Conservation (phyloP, 139 green algal genomes). For the Closterium sp. region DNA sequence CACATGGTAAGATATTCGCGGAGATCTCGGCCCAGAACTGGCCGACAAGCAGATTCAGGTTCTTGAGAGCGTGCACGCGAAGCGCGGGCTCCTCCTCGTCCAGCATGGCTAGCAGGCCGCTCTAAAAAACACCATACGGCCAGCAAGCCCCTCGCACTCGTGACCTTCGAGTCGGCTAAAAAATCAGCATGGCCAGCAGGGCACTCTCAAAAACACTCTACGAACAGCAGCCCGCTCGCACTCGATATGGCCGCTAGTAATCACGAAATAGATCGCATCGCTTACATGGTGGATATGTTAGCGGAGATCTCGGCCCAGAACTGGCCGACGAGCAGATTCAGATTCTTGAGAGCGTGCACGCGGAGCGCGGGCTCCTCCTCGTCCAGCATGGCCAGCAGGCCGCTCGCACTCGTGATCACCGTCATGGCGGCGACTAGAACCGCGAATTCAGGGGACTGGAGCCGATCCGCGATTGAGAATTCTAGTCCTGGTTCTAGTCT, state of each 20-base stretch:
- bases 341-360: slow-evolving; percentile 53
- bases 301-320: slow-evolving; percentile 55
- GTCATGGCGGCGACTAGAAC: slow-evolving; percentile 39
- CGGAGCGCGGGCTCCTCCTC: slow-evolving; percentile 73
- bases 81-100: slow-evolving; percentile 76
- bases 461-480: not conserved
- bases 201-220: too few species aligned
- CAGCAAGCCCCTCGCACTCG: slow-evolving; percentile 75
- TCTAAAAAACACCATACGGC: too few species aligned
- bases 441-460: not conserved
- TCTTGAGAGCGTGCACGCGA: slow-evolving; percentile 54
- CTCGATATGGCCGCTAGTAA: too few species aligned
- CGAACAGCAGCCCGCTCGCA: too few species aligned
- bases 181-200: not conserved
- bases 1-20: slow-evolving; percentile 52
- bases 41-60: slow-evolving; percentile 50
- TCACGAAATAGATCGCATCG: too few species aligned
- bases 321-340: slow-evolving; percentile 50
- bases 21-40: slow-evolving; percentile 53
- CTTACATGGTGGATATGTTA: slow-evolving; percentile 51
- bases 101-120: slow-evolving; percentile 82
- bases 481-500: not conserved
- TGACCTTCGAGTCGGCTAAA: slow-evolving; percentile 51
- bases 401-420: slow-evolving; percentile 66
- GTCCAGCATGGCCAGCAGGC: slow-evolving; percentile 82